A percentile compares a stretch with the other conserved stretches of the same genome.
Evolutionary conservation across 2,329 filamentous ascomycete species (phyloP).

Genomic region (Fusarium bulbicola): DNA sequence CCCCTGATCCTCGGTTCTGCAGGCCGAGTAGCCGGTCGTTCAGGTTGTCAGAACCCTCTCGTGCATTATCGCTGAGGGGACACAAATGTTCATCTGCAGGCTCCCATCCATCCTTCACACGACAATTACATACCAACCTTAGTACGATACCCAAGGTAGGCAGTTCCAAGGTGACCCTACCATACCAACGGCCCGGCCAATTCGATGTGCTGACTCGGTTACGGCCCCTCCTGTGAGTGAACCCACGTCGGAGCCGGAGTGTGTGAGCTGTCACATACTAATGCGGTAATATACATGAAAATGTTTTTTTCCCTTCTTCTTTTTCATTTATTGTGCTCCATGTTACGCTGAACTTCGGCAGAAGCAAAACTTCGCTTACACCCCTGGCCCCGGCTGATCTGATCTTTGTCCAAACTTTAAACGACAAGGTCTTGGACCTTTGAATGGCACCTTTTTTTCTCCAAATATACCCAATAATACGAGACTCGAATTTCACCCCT

Average conservation of each 20-base stretch:
- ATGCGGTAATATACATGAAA: conserved; percentile 1
- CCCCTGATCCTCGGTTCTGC: conserved; percentile 1
- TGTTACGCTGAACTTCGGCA: conserved; percentile 11
- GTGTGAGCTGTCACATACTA: conserved; percentile 25
- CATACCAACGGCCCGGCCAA: neutral
- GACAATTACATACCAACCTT: neutral
- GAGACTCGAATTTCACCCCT: neutral
- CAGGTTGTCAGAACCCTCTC: neutral
- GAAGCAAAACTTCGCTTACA: conserved; percentile 27
- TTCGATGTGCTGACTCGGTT: neutral
- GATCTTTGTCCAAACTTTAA: conserved; percentile 36
- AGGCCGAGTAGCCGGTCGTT: neutral
- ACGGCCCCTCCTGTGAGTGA: neutral
- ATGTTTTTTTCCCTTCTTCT: neutral
- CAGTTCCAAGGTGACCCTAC: neutral
- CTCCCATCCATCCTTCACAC: neutral
- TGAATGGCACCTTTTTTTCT: neutral
- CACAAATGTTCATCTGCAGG: neutral
- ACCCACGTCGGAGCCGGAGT: conserved; percentile 28
- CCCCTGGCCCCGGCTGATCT: conserved; percentile 32
- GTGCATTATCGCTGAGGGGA: neutral
- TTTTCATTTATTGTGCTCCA: neutral
- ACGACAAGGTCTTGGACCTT: conserved; percentile 12
- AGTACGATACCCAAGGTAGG: neutral
- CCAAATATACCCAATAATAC: neutral